phyloP scores from a whole-genome alignment of 192 early-diverging fungal species.

The Rhizophagus clarus region DNA sequence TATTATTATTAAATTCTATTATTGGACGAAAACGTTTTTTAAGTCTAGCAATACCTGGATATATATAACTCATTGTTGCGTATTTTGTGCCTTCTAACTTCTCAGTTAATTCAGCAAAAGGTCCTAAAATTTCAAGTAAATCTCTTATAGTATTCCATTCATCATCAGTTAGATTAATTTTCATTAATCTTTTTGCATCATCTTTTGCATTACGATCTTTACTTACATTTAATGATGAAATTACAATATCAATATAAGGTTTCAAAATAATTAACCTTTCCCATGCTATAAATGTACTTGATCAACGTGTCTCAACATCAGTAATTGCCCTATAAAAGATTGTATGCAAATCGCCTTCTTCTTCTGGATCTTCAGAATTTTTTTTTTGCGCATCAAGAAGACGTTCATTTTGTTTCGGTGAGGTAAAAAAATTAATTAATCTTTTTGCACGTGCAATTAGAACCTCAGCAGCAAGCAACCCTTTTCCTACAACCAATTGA shows the following conservation, averaged over 20 bases:
- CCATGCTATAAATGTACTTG: too few species aligned
- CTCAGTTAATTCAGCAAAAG: conserved; percentile 2
- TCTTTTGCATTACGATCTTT: too few species aligned
- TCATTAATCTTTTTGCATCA: neutral
- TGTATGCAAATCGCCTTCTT: neutral
- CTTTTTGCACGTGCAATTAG: neutral
- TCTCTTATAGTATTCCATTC: neutral
- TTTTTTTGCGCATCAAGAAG: neutral
- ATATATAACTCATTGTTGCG: neutral
- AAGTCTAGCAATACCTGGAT: neutral
- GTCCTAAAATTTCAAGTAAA: neutral
- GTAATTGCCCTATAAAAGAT: neutral
- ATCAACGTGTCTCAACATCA: neutral
- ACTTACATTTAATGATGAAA: too few species aligned
- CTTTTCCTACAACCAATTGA: neutral
- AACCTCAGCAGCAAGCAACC: neutral
- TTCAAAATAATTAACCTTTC: too few species aligned
- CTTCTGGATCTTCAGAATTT: neutral
- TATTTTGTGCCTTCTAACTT: neutral
- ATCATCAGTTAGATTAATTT: conserved; percentile 8
- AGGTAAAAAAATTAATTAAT: neutral
- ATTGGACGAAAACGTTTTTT: too few species aligned
- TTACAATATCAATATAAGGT: too few species aligned
- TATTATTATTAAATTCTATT: too few species aligned
- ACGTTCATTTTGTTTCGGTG: neutral